Evolutionary conservation across 2,329 filamentous ascomycete species (phyloP), one percentile per base, ranked within the genome.

Genomic region (Acarospora socialis): DNA sequence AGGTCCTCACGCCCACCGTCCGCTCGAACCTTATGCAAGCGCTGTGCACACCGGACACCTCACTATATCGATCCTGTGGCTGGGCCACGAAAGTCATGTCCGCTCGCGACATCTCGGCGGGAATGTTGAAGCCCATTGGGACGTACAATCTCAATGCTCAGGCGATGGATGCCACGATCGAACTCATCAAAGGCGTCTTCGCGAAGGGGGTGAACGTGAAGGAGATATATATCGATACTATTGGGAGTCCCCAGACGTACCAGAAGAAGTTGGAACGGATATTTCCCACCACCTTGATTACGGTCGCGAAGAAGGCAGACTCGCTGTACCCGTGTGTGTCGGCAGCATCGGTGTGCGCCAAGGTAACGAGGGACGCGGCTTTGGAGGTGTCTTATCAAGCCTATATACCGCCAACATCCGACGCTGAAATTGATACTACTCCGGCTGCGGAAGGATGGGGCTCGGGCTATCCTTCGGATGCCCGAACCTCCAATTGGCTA

Each of bases 181-280:
- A 71, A 22, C 65, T 98, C 32, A 87, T 95, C 47, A 65, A 73
- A 34, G 75, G 74, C 21, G 80, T 93, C 3, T 67, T 90, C 21
- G 73, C 72, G 6, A 65, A 67, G 13, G 81, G 82, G 21, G 80
- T 95, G 40, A 84, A 92, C 52, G 65, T 95, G 4, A 70, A 66
- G 35, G 82, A 94, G 55, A 81, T 98, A 31, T 98, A 84, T 54
- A 86, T 98, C 51, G 87, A 98, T 58, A 95, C 87, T 2, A 80
- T 95, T 49, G 87, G 87, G 20, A 78, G 68, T 34, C 86, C 87
- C 2, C 73, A 70, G 12, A 62, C 73, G 3, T 93, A 95, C 61
- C 86, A 95, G 63, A 73, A 70, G 49, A 82, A 78, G 50, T 64
- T 98, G 33, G 79, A 87, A 58, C 66, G 74, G 38, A 66, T 92